Conservation (phyloP, 345 rosid species). For the Aquilaria yunnanensis region DNA sequence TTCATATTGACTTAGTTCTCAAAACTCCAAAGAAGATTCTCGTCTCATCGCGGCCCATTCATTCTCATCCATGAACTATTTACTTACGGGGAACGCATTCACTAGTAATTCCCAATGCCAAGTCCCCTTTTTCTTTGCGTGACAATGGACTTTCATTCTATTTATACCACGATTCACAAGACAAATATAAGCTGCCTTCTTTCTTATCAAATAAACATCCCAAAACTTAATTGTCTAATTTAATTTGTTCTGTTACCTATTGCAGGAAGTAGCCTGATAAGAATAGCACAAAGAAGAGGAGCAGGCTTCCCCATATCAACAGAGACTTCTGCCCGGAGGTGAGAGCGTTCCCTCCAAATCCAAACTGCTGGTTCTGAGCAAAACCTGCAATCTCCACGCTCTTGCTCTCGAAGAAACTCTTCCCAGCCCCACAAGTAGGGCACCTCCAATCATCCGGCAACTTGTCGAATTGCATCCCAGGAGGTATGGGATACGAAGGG, state of each 20-base stretch:
- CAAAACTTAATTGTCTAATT: background rate
- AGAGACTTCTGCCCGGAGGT: slow-evolving; percentile 88
- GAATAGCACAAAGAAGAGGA: slow-evolving; percentile 62
- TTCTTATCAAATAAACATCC: background rate
- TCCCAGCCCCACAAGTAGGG: slow-evolving; percentile 88
- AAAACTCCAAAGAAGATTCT: too few relatives aligned
- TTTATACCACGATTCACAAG: too few relatives aligned
- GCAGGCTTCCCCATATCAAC: slow-evolving; percentile 69
- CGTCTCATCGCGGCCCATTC: too few relatives aligned
- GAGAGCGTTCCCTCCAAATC: slow-evolving; percentile 80
- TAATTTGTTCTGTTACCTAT: slow-evolving; percentile 15
- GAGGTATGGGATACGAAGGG: slow-evolving; percentile 80
- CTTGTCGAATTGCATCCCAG: slow-evolving; percentile 73
- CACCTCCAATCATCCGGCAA: slow-evolving; percentile 94
- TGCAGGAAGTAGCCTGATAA: slow-evolving; percentile 84
- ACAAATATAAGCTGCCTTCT: too few relatives aligned
- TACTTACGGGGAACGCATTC: too few relatives aligned
- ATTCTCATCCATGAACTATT: too few relatives aligned
- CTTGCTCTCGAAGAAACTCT: slow-evolving; percentile 80
- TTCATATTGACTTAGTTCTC: too few relatives aligned
- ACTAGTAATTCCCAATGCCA: too few relatives aligned
- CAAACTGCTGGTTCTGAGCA: slow-evolving; percentile 92
- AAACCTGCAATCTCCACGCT: slow-evolving; percentile 97
- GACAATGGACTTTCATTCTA: too few relatives aligned
- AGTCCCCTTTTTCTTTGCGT: too few relatives aligned